phyloP scores from a whole-genome alignment of 768 basidiomycete genomes.

The Paxillus involutus region DNA sequence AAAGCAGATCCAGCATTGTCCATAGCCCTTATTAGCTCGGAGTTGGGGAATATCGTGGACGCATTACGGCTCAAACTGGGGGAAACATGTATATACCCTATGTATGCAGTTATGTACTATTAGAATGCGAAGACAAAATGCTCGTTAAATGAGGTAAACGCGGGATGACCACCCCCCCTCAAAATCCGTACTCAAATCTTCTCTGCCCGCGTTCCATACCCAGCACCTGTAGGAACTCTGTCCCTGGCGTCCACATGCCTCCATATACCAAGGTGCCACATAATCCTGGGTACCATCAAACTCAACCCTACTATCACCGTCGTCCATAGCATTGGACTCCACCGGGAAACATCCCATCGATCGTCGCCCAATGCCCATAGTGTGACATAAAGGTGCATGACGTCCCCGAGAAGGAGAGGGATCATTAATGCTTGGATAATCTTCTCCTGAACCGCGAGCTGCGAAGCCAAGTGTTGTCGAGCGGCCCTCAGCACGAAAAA shows the following conservation, averaged over 20 bases:
- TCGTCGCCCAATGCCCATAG: conserved; percentile 76
- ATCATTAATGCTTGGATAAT: conserved; percentile 61
- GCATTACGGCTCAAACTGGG: background rate
- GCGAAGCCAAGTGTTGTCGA: conserved; percentile 55
- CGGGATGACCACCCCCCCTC: background rate
- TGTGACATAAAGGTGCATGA: conserved; percentile 65
- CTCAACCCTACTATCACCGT: conserved; percentile 63
- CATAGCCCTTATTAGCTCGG: conserved; percentile 56
- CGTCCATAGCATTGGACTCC: conserved; percentile 71
- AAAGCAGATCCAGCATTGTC: conserved; percentile 64
- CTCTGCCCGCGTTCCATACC: background rate
- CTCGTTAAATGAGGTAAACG: conserved; percentile 21
- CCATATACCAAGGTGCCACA: conserved; percentile 76
- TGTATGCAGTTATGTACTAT: background rate
- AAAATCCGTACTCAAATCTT: conserved; percentile 9
- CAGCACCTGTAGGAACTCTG: conserved; percentile 20
- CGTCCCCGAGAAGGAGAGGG: conserved; percentile 69
- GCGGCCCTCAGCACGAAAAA: conserved; percentile 62
- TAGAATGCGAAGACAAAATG: background rate
- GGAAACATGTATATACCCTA: conserved; percentile 18
- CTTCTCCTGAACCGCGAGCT: conserved; percentile 71
- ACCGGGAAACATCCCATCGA: conserved; percentile 57
- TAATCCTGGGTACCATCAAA: conserved; percentile 65
- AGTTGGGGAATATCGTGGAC: background rate
- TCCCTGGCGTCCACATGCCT: conserved; percentile 72